Evolutionary conservation across 345 rosid genomes (phyloP), one percentile per base, ranked within the genome.

Genomic region (Citrus hindsii): DNA sequence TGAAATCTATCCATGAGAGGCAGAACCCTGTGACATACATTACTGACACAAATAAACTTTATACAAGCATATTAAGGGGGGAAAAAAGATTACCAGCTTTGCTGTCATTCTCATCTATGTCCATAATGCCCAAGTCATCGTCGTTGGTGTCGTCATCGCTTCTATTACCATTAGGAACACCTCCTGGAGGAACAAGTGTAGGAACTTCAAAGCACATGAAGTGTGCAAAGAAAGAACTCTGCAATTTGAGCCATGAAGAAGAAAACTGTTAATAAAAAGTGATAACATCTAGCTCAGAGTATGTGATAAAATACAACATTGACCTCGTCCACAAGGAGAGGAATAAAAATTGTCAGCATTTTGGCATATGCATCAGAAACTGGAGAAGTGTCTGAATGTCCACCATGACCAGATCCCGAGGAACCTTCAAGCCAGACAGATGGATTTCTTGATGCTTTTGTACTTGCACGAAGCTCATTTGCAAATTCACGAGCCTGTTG

Each of bases 141-240:
- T 91, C 95, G 16, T 89, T 87, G 48, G 79, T 82, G 37, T 87
- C 95, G 19, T 90, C 92, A 56, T 86, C 84, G 58, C 62, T 82
- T 85, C 78, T 92, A 80, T 76, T 87, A 79, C 89, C 97, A 90
- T 85, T 92, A 67, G 85, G 87, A 67, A 69, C 70, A 77, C 97
- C 91, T 84, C 92, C 94, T 28, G 92, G 94, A 42, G 98, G 98
- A 81, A 87, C 94, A 84, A 97, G 98, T 35, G 97, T 91, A 77
- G 98, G 97, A 76, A 97, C 98, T 86, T 97, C 98, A 80, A 94
- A 97, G 92, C 99, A 97, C 99, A 97, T 92, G 85, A 97, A 94
- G 85, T 94, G 99, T 48, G 99, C 99, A 84, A 97, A 97, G 83
- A 97, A 97, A 62, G 98, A 94, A 86, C 99, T 97, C 99, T 97